Percentiles rank a stretch among this genome's conserved stretches.
These are phyloP conservation scores for Malassezia psittaci DNA, from an alignment of 1,284 basidiomycete species.

Conservation along the genomic window DNA sequence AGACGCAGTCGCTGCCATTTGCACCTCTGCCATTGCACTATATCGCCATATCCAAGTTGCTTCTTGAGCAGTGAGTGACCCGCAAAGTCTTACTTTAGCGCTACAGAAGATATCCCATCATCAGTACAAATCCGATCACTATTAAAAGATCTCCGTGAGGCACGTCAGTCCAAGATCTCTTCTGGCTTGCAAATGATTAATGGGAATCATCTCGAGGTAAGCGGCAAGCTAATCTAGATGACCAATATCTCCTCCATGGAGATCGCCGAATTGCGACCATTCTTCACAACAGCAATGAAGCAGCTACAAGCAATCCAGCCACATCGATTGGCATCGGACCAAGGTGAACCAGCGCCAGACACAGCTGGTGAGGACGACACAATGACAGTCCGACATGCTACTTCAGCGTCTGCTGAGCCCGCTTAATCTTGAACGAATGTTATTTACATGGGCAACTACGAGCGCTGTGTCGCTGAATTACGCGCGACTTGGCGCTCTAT, in stretches of 20 bases:
- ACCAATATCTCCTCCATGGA: conserved; percentile 43
- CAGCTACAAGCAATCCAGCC: conserved; percentile 25
- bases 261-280: conserved; percentile 37
- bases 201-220: conserved; percentile 59
- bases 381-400: too few relatives aligned
- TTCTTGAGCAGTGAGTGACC: conserved; percentile 71
- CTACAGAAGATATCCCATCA: conserved; percentile 73
- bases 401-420: too few relatives aligned
- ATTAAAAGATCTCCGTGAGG: conserved; percentile 86
- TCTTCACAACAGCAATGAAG: conserved; percentile 35
- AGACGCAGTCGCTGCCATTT: conserved; percentile 5
- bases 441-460: too few relatives aligned
- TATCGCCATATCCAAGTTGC: conserved; percentile 73
- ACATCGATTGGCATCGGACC: neutral
- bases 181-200: conserved; percentile 58
- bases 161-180: conserved; percentile 81
- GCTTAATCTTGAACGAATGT: too few relatives aligned
- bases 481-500: neutral
- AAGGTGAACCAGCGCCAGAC: neutral
- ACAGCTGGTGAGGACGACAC: neutral
- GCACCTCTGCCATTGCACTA: conserved; percentile 59
- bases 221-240: conserved; percentile 51
- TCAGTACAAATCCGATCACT: conserved; percentile 71
- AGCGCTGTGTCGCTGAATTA: neutral
- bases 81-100: conserved; percentile 52